Percentiles rank a stretch among this genome's conserved stretches.
Conservation (phyloP, 768 basidiomycete species). For the Hypsizygus marmoreus region DNA sequence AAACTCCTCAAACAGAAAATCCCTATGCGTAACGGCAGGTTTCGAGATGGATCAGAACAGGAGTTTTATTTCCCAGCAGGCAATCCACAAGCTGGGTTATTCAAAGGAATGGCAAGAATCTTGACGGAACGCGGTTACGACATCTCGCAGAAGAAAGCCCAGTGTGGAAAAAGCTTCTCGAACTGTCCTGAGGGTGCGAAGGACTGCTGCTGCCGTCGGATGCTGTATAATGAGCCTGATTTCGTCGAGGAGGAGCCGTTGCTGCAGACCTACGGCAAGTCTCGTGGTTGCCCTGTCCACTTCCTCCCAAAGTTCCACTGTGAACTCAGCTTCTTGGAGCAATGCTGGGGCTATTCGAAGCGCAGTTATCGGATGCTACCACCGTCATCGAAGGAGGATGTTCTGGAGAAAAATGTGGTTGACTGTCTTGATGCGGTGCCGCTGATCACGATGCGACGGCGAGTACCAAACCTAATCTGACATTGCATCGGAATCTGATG, state of each 20-base stretch:
- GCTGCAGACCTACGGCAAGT: background rate
- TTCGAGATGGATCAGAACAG: conserved; percentile 28
- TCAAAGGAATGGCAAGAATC: conserved; percentile 42
- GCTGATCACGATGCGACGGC: conserved; percentile 6
- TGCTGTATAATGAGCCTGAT: conserved; percentile 44
- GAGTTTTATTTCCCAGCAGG: conserved; percentile 33
- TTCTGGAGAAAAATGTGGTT: conserved; percentile 31
- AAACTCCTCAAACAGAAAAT: conserved; percentile 25
- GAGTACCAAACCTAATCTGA: background rate
- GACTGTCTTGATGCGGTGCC: conserved; percentile 25
- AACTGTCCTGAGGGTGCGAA: conserved; percentile 20
- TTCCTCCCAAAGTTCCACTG: conserved; percentile 34
- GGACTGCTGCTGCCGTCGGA: conserved; percentile 34
- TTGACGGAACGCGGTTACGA: conserved; percentile 27
- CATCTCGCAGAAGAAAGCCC: conserved; percentile 21
- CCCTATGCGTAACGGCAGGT: conserved; percentile 28
- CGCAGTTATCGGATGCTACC: conserved; percentile 19
- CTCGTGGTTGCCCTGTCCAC: conserved; percentile 12
- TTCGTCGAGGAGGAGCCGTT: no score
- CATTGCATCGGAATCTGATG: background rate
- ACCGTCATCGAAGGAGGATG: conserved; percentile 22
- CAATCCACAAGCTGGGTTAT: conserved; percentile 24
- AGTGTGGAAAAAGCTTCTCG: conserved; percentile 30
- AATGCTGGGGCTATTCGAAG: conserved; percentile 33
- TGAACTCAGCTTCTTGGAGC: conserved; percentile 33